Evolutionary conservation across 441 rosid species (phyloP).

Genomic region (Arabidopsis hybrid): DNA sequence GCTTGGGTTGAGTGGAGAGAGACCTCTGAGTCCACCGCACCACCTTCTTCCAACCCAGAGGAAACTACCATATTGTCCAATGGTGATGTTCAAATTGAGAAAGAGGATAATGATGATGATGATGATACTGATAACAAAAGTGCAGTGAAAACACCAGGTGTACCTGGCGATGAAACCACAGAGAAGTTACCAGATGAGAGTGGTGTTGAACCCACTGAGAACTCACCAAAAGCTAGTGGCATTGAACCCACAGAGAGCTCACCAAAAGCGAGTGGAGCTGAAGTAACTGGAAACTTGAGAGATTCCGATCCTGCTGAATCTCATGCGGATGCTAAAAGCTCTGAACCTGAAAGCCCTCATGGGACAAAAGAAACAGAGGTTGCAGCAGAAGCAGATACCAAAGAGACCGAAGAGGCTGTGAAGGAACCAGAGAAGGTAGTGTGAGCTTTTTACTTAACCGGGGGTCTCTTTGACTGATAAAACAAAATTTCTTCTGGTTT

Average conservation of each 20-base stretch:
- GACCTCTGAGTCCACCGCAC: constrained; percentile 60
- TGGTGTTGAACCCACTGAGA: constrained; percentile 18
- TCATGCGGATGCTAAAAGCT: constrained; percentile 25
- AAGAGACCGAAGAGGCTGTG: constrained; percentile 32
- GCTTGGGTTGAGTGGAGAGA: constrained; percentile 96
- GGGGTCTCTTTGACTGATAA: constrained; percentile 29
- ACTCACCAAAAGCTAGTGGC: constrained; percentile 22
- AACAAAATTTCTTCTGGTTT: constrained; percentile 10
- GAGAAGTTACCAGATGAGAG: constrained; percentile 30
- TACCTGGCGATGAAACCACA: constrained; percentile 19
- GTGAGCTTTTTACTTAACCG: constrained; percentile 19
- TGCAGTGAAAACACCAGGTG: constrained; percentile 32
- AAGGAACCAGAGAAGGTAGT: constrained; percentile 40
- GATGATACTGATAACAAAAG: constrained; percentile 42
- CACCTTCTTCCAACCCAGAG: constrained; percentile 41
- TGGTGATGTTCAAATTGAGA: constrained; percentile 54
- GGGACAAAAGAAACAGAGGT: constrained; percentile 38
- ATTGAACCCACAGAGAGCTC: neutral
- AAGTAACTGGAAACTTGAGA: constrained; percentile 8
- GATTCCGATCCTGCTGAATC: constrained; percentile 30
- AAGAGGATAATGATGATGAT: constrained; percentile 42
- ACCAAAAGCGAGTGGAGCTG: constrained; percentile 7
- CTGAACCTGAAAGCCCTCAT: constrained; percentile 22
- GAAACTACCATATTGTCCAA: constrained; percentile 51
- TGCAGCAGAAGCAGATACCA: constrained; percentile 26